Conservation (phyloP, 768 basidiomycete species). For the Exsudoporus frostii region DNA sequence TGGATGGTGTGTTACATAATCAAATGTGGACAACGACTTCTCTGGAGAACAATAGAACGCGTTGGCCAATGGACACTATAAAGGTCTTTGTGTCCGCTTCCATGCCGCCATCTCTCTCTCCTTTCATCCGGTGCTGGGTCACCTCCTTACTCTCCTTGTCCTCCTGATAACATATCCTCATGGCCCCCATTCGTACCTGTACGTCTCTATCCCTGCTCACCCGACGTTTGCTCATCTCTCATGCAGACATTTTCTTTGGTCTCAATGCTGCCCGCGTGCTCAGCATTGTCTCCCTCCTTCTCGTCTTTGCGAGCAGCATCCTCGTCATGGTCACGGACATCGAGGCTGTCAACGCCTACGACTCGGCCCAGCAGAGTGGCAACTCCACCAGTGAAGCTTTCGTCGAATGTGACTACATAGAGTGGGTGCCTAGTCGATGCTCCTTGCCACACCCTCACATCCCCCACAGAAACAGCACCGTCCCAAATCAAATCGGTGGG, state of each 20-base stretch:
- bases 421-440: conserved; percentile 41
- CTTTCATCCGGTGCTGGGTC: conserved; percentile 30
- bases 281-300: conserved; percentile 73
- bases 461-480: conserved; percentile 60
- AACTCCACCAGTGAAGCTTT: conserved; percentile 32
- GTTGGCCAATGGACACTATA: conserved; percentile 23
- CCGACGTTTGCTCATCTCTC: neutral
- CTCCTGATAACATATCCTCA: conserved; percentile 10
- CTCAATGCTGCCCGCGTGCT: conserved; percentile 77
- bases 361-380: conserved; percentile 37
- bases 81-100: conserved; percentile 9
- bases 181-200: conserved; percentile 43
- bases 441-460: conserved; percentile 18
- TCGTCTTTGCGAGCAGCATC: conserved; percentile 79
- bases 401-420: conserved; percentile 72
- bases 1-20: conserved; percentile 23
- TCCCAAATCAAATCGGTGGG: conserved; percentile 89
- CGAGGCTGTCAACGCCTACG: conserved; percentile 68
- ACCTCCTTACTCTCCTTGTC: conserved; percentile 20
- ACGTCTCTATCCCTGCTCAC: conserved; percentile 20
- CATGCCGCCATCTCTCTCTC: conserved; percentile 6
- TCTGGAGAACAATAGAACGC: conserved; percentile 31
- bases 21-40: neutral
- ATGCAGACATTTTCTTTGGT: conserved; percentile 60
- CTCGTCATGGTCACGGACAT: conserved; percentile 71